Evolutionary conservation across 208 protist species (phyloP).

Genomic region (Acanthamoeba polyphaga): DNA sequence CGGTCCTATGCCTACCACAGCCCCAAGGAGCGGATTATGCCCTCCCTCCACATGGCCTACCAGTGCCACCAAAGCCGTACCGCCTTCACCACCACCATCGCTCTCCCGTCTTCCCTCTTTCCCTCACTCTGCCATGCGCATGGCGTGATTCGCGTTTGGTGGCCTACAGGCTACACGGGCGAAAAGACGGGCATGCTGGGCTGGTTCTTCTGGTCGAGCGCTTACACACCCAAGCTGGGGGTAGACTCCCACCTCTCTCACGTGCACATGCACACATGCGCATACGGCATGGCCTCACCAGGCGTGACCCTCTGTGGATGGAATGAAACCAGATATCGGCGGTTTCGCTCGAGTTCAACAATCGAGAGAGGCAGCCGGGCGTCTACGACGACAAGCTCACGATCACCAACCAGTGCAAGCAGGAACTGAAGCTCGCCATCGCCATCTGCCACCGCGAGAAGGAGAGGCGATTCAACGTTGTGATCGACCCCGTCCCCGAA

Average conservation of each 20-base stretch:
- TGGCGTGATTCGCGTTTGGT: not conserved
- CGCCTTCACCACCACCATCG: not conserved
- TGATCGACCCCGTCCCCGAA: not conserved
- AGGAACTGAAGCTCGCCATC: constrained; percentile 11
- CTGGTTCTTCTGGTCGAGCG: constrained; percentile 54
- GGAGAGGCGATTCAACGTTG: not conserved
- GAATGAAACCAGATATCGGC: not conserved
- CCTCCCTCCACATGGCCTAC: constrained; percentile 30
- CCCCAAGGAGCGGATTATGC: not conserved
- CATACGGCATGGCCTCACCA: not conserved
- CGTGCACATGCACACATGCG: too few relatives aligned
- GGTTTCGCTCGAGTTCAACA: constrained; percentile 27
- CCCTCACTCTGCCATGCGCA: not conserved
- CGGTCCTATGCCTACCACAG: constrained; percentile 25
- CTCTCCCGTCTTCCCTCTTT: not conserved
- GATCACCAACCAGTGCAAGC: constrained; percentile 26
- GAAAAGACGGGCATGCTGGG: constrained; percentile 36
- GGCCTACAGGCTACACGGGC: constrained; percentile 10
- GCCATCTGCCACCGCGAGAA: constrained; percentile 24
- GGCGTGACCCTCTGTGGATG: not conserved
- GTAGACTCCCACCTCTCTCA: not conserved
- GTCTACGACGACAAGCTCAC: constrained; percentile 46
- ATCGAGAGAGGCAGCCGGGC: constrained; percentile 3
- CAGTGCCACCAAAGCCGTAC: constrained; percentile 37
- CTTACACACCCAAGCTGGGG: constrained; percentile 20